Evolutionary conservation across 2,329 filamentous ascomycete genomes (phyloP).

Genomic region (Colletotrichum eremochloae): DNA sequence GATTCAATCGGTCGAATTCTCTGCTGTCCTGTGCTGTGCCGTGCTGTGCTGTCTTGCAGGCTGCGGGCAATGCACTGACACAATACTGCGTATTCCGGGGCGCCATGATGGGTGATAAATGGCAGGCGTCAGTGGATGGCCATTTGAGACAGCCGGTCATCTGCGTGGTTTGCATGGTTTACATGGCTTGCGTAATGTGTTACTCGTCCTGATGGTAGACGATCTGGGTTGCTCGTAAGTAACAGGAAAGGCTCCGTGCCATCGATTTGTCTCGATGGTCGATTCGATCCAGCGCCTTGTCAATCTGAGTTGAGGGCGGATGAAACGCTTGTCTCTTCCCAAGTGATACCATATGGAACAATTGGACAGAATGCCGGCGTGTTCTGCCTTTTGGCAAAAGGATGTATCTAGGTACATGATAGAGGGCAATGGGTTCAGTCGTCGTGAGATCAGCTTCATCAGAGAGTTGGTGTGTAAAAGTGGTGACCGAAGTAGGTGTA

Average conservation of each 20-base stretch:
- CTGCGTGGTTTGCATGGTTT: neutral
- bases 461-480: neutral
- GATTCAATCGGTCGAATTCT: constrained; percentile 30
- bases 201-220: neutral
- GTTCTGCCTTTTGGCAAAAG: neutral
- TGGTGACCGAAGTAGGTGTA: neutral
- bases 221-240: constrained; percentile 18
- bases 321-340: neutral
- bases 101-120: constrained; percentile 14
- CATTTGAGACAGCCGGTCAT: constrained; percentile 3
- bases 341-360: neutral
- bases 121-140: neutral
- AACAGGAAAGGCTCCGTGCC: constrained; percentile 15
- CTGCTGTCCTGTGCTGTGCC: neutral
- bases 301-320: constrained; percentile 18
- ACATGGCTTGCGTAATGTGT: neutral
- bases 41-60: neutral
- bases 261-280: constrained; percentile 12
- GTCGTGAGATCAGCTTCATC: constrained; percentile 23
- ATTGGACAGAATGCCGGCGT: neutral
- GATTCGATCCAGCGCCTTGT: constrained; percentile 8
- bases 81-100: neutral
- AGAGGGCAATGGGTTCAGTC: constrained; percentile 1
- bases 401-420: neutral
- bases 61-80: constrained; percentile 26